Conservation (phyloP, 805 yeast species). For the Saccharomycopsis schoenii region DNA sequence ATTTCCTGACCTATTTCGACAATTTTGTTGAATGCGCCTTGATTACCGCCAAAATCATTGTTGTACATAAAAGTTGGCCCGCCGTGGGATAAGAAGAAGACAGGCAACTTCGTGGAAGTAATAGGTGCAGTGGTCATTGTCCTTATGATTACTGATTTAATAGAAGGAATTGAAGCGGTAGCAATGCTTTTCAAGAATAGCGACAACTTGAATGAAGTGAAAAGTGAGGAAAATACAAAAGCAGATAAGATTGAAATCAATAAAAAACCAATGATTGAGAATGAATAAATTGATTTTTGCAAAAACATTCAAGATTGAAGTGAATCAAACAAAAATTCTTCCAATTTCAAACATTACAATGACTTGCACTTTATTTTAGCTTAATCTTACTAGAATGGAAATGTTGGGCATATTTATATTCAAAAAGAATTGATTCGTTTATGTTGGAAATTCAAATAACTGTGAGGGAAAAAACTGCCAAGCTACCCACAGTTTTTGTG, state of each 20-base stretch:
- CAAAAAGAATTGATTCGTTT: too few species aligned
- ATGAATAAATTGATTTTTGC: background rate
- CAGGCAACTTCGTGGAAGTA: conserved; percentile 30
- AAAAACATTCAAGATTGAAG: background rate
- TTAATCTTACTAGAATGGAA: too few species aligned
- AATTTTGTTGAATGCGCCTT: conserved; percentile 50
- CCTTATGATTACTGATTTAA: background rate
- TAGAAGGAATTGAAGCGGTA: background rate
- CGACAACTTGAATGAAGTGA: background rate
- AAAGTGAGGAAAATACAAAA: background rate
- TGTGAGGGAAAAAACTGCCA: too few species aligned
- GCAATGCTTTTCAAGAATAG: background rate
- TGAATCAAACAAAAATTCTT: too few species aligned
- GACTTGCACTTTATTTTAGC: too few species aligned
- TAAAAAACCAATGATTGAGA: background rate
- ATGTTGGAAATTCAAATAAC: too few species aligned
- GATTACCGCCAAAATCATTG: conserved; percentile 39
- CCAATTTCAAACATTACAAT: too few species aligned
- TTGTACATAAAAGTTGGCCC: conserved; percentile 70
- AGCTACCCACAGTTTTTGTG: background rate
- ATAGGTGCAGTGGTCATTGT: background rate
- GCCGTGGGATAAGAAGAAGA: conserved; percentile 70
- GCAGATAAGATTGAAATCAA: background rate
- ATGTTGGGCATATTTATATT: too few species aligned
- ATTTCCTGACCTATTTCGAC: conserved; percentile 43